phyloP scores from a whole-genome alignment of 1,284 basidiomycete genomes.

The Rhodotorula sp. region DNA sequence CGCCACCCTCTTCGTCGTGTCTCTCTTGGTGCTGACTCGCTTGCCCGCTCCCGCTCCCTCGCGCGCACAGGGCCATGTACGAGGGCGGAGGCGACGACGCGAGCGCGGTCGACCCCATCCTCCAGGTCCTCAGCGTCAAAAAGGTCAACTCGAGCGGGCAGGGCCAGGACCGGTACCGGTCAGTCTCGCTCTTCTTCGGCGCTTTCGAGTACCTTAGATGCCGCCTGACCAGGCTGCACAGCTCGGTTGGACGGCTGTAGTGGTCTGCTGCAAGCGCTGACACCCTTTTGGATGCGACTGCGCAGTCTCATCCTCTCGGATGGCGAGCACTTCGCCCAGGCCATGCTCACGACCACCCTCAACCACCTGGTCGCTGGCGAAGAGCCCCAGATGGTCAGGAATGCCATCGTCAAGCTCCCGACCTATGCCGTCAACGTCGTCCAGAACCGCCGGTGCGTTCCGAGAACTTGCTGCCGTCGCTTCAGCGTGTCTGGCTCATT shows the following conservation, averaged over 20 bases:
- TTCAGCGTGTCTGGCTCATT: slow-evolving; percentile 15
- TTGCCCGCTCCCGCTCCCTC: neutral
- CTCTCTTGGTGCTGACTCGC: neutral
- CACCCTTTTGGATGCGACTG: no score
- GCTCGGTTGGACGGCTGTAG: no score
- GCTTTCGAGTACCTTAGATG: neutral
- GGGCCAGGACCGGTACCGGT: slow-evolving; percentile 51
- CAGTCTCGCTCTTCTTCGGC: slow-evolving; percentile 23
- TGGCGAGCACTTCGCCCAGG: slow-evolving; percentile 78
- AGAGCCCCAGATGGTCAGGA: slow-evolving; percentile 67
- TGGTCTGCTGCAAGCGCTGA: no score
- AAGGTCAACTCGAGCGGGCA: slow-evolving; percentile 57
- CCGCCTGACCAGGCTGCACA: slow-evolving; percentile 42
- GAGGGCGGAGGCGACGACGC: slow-evolving; percentile 16
- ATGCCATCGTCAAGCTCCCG: slow-evolving; percentile 72
- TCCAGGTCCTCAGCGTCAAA: slow-evolving; percentile 82
- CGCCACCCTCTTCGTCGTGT: neutral
- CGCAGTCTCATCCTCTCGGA: slow-evolving; percentile 60
- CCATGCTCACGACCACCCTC: slow-evolving; percentile 92
- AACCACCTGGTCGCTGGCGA: slow-evolving; percentile 64
- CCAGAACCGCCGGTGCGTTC: slow-evolving; percentile 72
- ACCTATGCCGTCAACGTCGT: slow-evolving; percentile 82
- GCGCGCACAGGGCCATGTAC: slow-evolving; percentile 31
- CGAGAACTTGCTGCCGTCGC: neutral
- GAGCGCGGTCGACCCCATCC: slow-evolving; percentile 56